Percentiles rank a stretch among this genome's conserved stretches.
Conservation (phyloP, 1,284 basidiomycete species). For the Puccinia horiana region DNA sequence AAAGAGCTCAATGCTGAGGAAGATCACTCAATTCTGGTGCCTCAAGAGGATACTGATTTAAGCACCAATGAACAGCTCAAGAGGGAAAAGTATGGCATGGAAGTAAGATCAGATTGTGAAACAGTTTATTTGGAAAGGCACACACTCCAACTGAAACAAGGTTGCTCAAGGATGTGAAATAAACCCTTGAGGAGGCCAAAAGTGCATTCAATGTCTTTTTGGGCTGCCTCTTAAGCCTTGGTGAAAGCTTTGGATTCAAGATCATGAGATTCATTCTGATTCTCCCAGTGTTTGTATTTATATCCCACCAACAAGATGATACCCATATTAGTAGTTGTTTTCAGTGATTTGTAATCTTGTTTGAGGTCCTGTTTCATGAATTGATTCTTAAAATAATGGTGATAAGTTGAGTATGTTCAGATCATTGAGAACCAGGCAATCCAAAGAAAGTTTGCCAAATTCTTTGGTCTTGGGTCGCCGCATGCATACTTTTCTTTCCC, state of each 20-base stretch:
- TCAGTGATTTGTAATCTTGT: not conserved
- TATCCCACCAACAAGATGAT: slow-evolving; percentile 1
- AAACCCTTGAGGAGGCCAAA: not conserved
- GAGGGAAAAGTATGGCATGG: too few relatives aligned
- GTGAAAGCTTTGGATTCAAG: not conserved
- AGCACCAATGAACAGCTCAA: too few relatives aligned
- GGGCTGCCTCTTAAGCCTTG: not conserved
- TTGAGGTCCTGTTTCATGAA: not conserved
- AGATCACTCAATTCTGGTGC: too few relatives aligned
- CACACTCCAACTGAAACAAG: not conserved
- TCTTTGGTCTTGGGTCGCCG: not conserved
- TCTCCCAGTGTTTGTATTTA: not conserved
- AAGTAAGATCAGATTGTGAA: too few relatives aligned
- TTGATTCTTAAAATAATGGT: not conserved
- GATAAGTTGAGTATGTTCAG: not conserved
- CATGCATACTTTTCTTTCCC: not conserved
- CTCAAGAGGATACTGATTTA: too few relatives aligned
- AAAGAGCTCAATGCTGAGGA: too few relatives aligned
- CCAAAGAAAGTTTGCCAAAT: not conserved
- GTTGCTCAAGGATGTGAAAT: not conserved
- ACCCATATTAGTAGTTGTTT: not conserved
- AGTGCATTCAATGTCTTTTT: not conserved
- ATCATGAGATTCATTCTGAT: not conserved
- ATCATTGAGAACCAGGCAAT: not conserved
- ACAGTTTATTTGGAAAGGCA: too few relatives aligned